Conservation (phyloP, 2,329 filamentous ascomycete genomes). For the Fusarium humuli region DNA sequence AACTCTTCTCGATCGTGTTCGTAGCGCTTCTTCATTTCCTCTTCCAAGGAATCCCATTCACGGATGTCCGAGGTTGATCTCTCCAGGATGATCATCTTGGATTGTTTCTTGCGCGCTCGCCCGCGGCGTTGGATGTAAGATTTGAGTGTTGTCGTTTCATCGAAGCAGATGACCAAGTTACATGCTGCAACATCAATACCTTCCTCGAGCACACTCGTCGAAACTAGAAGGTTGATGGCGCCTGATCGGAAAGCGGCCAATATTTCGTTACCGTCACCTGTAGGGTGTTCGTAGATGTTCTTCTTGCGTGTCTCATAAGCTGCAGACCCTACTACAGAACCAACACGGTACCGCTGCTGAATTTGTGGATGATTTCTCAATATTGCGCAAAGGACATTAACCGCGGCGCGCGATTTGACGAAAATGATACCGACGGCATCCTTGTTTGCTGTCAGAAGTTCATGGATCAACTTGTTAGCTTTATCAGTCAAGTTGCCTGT, state of each 20-base stretch:
- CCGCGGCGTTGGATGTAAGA: conserved; percentile 70
- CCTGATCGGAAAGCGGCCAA: conserved; percentile 65
- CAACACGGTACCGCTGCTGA: conserved; percentile 60
- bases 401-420: conserved; percentile 71
- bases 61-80: conserved; percentile 43
- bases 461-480: conserved; percentile 62
- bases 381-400: conserved; percentile 69
- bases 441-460: conserved; percentile 59
- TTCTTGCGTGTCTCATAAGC: conserved; percentile 49
- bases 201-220: conserved; percentile 74
- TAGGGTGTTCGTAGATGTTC: conserved; percentile 56
- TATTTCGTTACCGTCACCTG: conserved; percentile 48
- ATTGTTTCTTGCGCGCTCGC: conserved; percentile 63
- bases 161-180: conserved; percentile 71
- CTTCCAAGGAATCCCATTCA: conserved; percentile 76
- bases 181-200: conserved; percentile 75
- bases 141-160: conserved; percentile 62
- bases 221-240: conserved; percentile 67
- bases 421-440: conserved; percentile 73
- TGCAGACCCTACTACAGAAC: conserved; percentile 67
- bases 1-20: conserved; percentile 70
- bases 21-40: conserved; percentile 77
- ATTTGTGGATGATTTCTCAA: conserved; percentile 64
- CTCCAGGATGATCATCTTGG: conserved; percentile 61
- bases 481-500: conserved; percentile 66